Evolutionary conservation across 2,329 filamentous ascomycete species (phyloP).

Genomic region (Lizonia empirigonia): DNA sequence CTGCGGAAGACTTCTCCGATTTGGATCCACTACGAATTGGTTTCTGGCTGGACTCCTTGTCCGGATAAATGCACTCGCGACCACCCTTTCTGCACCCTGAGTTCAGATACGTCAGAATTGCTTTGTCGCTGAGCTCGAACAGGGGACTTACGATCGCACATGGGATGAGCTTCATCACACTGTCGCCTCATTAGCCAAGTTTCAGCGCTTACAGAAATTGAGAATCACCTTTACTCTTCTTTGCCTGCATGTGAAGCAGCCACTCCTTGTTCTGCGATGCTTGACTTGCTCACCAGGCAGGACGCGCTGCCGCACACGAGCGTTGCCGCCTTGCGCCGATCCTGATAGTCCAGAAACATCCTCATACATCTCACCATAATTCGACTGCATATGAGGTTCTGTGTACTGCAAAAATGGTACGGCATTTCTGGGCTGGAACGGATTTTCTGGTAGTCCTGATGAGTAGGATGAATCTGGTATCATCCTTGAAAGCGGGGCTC

Average conservation of each 20-base stretch:
- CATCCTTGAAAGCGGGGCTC: conserved; percentile 29
- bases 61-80: conserved; percentile 89
- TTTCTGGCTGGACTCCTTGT: conserved; percentile 62
- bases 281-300: conserved; percentile 73
- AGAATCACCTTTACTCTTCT: conserved; percentile 74
- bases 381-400: conserved; percentile 40
- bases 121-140: background rate
- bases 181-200: conserved; percentile 48
- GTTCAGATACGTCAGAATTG: conserved; percentile 23
- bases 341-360: conserved; percentile 37
- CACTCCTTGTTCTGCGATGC: conserved; percentile 89
- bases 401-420: conserved; percentile 41
- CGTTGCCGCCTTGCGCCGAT: conserved; percentile 34
- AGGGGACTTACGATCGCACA: conserved; percentile 72
- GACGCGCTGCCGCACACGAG: conserved; percentile 39
- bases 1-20: conserved; percentile 50
- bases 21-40: conserved; percentile 55
- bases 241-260: conserved; percentile 89
- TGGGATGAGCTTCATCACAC: conserved; percentile 89
- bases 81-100: conserved; percentile 87
- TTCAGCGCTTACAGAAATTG: background rate
- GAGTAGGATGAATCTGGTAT: conserved; percentile 36
- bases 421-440: conserved; percentile 37
- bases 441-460: conserved; percentile 38
- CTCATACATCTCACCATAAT: conserved; percentile 46